Conservation (phyloP, 257 asterid genomes). For the Haberlea rhodopensis region DNA sequence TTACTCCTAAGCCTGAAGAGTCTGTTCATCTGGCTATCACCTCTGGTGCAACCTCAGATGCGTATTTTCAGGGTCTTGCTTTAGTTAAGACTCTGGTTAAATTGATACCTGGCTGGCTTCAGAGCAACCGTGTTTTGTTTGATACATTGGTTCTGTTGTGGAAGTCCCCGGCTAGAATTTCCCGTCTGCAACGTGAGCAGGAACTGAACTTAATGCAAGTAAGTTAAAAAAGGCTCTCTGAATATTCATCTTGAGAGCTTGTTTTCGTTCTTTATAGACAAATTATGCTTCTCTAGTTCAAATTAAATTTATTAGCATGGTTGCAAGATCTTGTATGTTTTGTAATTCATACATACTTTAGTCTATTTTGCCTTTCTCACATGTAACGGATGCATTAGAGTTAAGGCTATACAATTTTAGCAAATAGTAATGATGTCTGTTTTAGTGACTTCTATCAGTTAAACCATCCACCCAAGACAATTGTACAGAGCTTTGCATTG, state of each 20-base stretch:
- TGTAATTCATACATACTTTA: neutral
- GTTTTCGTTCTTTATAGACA: neutral
- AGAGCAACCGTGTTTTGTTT: slow-evolving; percentile 76
- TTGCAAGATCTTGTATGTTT: neutral
- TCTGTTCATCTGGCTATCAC: slow-evolving; percentile 49
- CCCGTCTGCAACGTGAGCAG: slow-evolving; percentile 89
- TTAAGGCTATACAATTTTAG: neutral
- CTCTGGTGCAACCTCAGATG: slow-evolving; percentile 60
- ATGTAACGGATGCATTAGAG: neutral
- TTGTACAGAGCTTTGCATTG: neutral
- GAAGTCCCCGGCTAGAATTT: slow-evolving; percentile 87
- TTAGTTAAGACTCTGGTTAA: slow-evolving; percentile 87
- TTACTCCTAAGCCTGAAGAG: slow-evolving; percentile 63
- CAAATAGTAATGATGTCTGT: neutral
- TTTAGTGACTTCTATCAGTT: slow-evolving; percentile 5
- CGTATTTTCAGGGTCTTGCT: slow-evolving; percentile 97
- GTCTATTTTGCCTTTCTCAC: neutral
- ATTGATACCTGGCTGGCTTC: slow-evolving; percentile 97
- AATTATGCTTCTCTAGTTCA: neutral
- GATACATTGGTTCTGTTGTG: slow-evolving; percentile 83
- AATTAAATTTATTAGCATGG: neutral
- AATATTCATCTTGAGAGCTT: slow-evolving; percentile 17
- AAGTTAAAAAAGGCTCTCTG: slow-evolving; percentile 35
- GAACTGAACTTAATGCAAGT: slow-evolving; percentile 92
- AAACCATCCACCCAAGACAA: neutral